Conservation (phyloP, 352 stramenopile genomes). For the Pythium rishiriense region DNA sequence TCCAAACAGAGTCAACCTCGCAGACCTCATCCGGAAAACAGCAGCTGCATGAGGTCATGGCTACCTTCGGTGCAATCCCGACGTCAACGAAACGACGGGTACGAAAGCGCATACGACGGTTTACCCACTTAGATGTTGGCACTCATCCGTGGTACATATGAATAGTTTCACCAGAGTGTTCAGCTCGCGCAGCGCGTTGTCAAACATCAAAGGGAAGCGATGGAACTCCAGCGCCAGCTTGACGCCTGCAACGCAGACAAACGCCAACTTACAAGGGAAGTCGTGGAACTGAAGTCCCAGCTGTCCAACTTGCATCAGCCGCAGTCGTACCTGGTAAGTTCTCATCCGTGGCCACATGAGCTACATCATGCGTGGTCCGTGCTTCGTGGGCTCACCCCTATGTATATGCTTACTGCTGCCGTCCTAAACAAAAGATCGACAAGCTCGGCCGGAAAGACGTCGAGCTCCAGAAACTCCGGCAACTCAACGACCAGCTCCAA, state of each 20-base stretch:
- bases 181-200: conserved; percentile 68
- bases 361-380: too few relatives aligned
- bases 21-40: conserved; percentile 8
- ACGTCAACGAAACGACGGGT: conserved; percentile 67
- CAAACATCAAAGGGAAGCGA: conserved; percentile 55
- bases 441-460: conserved; percentile 51
- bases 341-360: not conserved
- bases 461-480: conserved; percentile 39
- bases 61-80: conserved; percentile 67
- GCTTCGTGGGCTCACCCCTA: too few relatives aligned
- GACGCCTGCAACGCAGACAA: conserved; percentile 35
- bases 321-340: conserved; percentile 66
- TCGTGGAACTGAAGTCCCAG: conserved; percentile 37
- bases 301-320: conserved; percentile 64
- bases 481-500: conserved; percentile 31
- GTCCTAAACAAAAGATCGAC: conserved; percentile 71
- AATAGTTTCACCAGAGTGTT: conserved; percentile 79
- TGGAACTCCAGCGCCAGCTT: conserved; percentile 43
- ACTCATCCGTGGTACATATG: not conserved
- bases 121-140: not conserved
- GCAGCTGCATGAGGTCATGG: conserved; percentile 46
- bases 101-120: not conserved
- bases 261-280: conserved; percentile 29
- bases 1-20: not conserved
- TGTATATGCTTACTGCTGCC: too few relatives aligned